These are phyloP conservation scores for Cryptosporidium xiaoi DNA, from an alignment of 169 alveolate genomes.

Conservation along the genomic window DNA sequence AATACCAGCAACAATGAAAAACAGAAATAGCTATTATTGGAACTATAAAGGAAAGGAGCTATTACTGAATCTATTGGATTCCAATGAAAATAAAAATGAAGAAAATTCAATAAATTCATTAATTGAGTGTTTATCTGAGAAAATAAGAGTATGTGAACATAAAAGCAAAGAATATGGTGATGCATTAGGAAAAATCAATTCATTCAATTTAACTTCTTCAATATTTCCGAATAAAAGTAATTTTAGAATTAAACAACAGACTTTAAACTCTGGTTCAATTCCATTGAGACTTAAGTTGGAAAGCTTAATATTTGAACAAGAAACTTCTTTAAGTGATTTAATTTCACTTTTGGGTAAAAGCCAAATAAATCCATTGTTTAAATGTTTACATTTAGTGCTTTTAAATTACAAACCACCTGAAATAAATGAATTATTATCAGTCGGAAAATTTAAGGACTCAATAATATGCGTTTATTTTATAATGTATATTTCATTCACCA, in stretches of 20 bases:
- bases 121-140: slow-evolving; percentile 30
- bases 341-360: background rate
- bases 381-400: background rate
- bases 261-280: background rate
- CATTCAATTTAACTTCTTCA: slow-evolving; percentile 22
- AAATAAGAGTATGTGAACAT: slow-evolving; percentile 6
- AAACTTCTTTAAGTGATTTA: slow-evolving; percentile 20
- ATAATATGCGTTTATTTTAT: slow-evolving; percentile 51
- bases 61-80: slow-evolving; percentile 1
- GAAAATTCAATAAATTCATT: slow-evolving; percentile 30
- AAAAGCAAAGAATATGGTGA: background rate
- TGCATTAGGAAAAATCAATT: background rate
- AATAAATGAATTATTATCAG: slow-evolving; percentile 4
- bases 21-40: slow-evolving; percentile 8
- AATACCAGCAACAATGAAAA: background rate
- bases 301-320: slow-evolving; percentile 18
- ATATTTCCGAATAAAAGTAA: slow-evolving; percentile 23
- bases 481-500: slow-evolving; percentile 13
- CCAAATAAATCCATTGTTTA: slow-evolving; percentile 5
- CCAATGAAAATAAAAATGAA: background rate
- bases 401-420: slow-evolving; percentile 42
- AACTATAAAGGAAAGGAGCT: slow-evolving; percentile 15
- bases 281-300: slow-evolving; percentile 29
- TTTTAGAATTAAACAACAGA: background rate
- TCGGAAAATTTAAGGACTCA: slow-evolving; percentile 5